A percentile compares a stretch with the other conserved stretches of the same genome.
Evolutionary conservation across 352 stramenopile genomes (phyloP).

Genomic region (Phytophthora lateralis): DNA sequence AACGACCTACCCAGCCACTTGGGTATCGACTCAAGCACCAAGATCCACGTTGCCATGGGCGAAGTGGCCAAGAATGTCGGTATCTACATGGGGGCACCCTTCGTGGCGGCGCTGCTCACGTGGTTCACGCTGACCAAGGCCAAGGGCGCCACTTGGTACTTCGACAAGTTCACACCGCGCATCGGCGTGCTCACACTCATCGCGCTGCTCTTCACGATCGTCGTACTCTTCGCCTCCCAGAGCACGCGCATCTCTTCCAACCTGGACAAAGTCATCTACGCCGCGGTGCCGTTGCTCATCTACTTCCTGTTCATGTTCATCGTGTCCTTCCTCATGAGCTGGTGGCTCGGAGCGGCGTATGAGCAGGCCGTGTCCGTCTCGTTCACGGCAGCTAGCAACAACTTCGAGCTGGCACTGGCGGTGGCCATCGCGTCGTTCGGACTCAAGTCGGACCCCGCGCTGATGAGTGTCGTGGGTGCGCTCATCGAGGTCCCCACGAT

Average conservation of each 20-base stretch:
- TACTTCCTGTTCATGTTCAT: slow-evolving; percentile 71
- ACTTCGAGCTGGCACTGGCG: slow-evolving; percentile 74
- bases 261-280: slow-evolving; percentile 59
- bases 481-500: slow-evolving; percentile 79
- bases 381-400: slow-evolving; percentile 81
- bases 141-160: slow-evolving; percentile 50
- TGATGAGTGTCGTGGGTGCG: slow-evolving; percentile 73
- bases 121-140: slow-evolving; percentile 43
- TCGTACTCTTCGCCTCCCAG: slow-evolving; percentile 74
- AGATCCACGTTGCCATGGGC: slow-evolving; percentile 47
- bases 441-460: slow-evolving; percentile 67
- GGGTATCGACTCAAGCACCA: slow-evolving; percentile 40
- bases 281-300: slow-evolving; percentile 57
- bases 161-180: slow-evolving; percentile 45
- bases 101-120: slow-evolving; percentile 42
- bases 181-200: slow-evolving; percentile 59
- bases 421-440: slow-evolving; percentile 71
- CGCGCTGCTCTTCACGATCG: slow-evolving; percentile 62
- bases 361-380: slow-evolving; percentile 45
- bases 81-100: slow-evolving; percentile 66
- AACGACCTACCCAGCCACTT: slow-evolving; percentile 52
- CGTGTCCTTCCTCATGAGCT: slow-evolving; percentile 44
- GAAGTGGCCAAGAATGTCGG: slow-evolving; percentile 59
- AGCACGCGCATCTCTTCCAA: slow-evolving; percentile 62
- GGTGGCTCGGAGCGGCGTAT: slow-evolving; percentile 44